Conservation (phyloP, 2,329 filamentous ascomycete species). For the Botryosphaeria agaves region DNA sequence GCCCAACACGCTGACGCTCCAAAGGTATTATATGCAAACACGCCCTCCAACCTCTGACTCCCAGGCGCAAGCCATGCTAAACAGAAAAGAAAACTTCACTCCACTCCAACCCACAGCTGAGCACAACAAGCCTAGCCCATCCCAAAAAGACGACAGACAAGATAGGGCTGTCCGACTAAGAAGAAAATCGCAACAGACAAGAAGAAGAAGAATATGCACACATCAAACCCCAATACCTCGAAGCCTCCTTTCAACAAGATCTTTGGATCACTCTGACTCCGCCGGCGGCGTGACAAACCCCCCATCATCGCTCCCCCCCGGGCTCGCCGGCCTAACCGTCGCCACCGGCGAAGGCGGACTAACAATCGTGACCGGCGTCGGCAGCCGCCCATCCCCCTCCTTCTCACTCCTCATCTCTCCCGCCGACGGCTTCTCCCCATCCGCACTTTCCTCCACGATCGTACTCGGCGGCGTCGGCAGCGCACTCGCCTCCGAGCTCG, state of each 20-base stretch:
- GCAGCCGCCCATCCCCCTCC: slow-evolving; percentile 2
- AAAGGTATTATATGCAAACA: no score
- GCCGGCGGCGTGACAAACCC: not conserved
- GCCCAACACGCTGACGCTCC: no score
- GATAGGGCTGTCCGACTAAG: no score
- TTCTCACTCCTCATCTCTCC: slow-evolving; percentile 7
- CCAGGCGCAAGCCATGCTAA: no score
- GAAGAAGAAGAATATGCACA: not conserved
- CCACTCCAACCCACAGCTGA: no score
- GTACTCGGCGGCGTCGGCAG: slow-evolving; percentile 16
- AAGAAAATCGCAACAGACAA: not conserved
- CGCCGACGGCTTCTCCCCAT: slow-evolving; percentile 4
- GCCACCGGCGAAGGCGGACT: slow-evolving; percentile 15
- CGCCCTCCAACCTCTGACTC: no score
- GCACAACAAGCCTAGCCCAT: no score
- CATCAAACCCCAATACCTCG: not conserved
- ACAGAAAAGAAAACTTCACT: no score
- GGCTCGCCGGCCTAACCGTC: not conserved
- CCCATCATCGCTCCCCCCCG: not conserved
- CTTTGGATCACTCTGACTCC: not conserved
- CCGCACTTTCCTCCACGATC: slow-evolving; percentile 13
- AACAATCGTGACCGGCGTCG: slow-evolving; percentile 10
- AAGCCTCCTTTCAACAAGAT: not conserved
- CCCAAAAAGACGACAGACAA: no score
- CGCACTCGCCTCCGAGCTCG: slow-evolving; percentile 11